Conservation (phyloP, 192 early-diverging fungal genomes). For the Coemansia sp. region DNA sequence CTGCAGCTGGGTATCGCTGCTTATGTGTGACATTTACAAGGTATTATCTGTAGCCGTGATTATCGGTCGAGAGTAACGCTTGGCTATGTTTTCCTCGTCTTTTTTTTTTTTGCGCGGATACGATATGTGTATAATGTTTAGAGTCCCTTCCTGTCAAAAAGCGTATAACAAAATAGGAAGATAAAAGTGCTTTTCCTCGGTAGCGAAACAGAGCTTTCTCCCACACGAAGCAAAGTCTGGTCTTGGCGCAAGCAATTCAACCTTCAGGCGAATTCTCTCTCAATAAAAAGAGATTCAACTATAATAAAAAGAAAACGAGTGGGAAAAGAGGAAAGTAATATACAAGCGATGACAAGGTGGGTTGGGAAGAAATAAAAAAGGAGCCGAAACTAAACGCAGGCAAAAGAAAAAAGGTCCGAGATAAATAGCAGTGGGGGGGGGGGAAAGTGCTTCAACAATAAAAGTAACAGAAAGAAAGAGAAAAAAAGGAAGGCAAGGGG, state of each 20-base stretch:
- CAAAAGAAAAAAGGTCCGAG: neutral
- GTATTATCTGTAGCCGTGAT: neutral
- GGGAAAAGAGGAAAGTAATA: constrained; percentile 1
- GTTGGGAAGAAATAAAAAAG: neutral
- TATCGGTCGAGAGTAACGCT: neutral
- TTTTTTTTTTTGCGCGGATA: neutral
- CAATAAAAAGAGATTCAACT: neutral
- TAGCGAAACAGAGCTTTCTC: too few relatives aligned
- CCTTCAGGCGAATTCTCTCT: neutral
- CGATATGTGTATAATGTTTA: neutral
- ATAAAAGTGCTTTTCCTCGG: neutral
- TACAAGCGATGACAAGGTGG: neutral
- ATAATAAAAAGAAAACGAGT: neutral
- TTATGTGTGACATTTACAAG: constrained; percentile 6
- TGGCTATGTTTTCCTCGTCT: neutral
- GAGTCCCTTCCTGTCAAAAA: neutral
- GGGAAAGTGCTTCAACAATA: neutral
- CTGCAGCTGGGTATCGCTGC: neutral
- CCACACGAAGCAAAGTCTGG: neutral
- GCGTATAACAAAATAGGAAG: neutral
- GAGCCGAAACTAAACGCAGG: too few relatives aligned
- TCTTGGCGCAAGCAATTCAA: neutral
- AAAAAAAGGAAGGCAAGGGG: neutral
- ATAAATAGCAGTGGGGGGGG: neutral
- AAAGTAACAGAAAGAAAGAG: neutral